phyloP scores from a whole-genome alignment of 768 basidiomycete species.

The Lactarius pseudohatsudake region DNA sequence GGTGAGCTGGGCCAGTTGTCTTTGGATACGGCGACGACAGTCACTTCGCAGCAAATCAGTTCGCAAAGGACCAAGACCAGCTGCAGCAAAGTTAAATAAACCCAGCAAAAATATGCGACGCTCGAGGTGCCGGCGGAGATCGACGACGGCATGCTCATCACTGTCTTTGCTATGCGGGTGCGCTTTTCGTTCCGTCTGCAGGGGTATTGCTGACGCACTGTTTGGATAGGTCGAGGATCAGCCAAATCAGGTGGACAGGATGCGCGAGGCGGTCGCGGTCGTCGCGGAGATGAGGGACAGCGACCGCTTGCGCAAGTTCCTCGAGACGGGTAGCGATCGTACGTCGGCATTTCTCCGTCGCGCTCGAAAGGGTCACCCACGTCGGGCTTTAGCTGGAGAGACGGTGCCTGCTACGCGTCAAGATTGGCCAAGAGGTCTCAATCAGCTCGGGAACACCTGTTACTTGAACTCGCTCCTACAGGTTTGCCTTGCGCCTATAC shows the following conservation, averaged over 20 bases:
- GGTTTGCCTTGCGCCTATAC: conserved; percentile 38
- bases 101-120: conserved; percentile 47
- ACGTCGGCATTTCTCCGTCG: conserved; percentile 37
- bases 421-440: conserved; percentile 81
- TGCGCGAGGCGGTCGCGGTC: conserved; percentile 68
- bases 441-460: conserved; percentile 88
- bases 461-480: conserved; percentile 80
- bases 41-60: conserved; percentile 35
- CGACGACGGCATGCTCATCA: conserved; percentile 76
- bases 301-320: conserved; percentile 61
- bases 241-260: conserved; percentile 62
- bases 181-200: conserved; percentile 32
- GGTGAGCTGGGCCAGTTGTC: no score
- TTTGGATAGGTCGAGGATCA: conserved; percentile 63
- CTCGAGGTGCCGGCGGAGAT: conserved; percentile 69
- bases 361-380: neutral
- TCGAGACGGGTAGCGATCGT: conserved; percentile 74
- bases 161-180: conserved; percentile 71
- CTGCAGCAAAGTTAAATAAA: conserved; percentile 20
- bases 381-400: conserved; percentile 56
- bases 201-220: conserved; percentile 10
- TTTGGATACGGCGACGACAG: no score
- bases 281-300: conserved; percentile 79
- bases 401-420: conserved; percentile 49
- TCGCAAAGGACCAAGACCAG: conserved; percentile 22